Conservation (phyloP, 495 filamentous ascomycete genomes). For the Astrocystis sublimbata region DNA sequence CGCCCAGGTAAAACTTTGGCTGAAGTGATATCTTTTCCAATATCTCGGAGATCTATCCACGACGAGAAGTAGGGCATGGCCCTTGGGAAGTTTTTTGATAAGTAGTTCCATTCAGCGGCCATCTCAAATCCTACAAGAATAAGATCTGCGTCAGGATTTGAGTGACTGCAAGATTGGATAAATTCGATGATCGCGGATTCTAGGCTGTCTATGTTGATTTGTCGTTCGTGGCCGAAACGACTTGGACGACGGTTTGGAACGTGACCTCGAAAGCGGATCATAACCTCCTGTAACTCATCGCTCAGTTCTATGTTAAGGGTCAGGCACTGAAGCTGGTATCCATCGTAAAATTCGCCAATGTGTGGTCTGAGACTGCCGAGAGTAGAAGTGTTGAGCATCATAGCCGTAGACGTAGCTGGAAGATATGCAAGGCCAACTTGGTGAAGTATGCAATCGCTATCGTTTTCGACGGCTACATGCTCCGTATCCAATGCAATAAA, state of each 20-base stretch:
- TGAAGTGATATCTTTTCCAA: constrained; percentile 9
- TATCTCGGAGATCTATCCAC: constrained; percentile 14
- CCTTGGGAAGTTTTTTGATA: constrained; percentile 2
- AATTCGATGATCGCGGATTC: background rate
- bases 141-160: background rate
- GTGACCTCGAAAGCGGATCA: constrained; percentile 5
- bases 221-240: constrained; percentile 8
- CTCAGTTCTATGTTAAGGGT: background rate
- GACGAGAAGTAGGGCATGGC: constrained; percentile 8
- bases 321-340: background rate
- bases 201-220: background rate
- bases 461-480: constrained; percentile 4
- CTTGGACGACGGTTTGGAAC: constrained; percentile 5
- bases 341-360: background rate
- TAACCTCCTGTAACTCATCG: background rate
- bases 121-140: constrained; percentile 13
- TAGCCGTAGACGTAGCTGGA: background rate
- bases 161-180: background rate
- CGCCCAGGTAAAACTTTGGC: background rate
- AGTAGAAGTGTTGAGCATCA: background rate
- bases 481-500: constrained; percentile 3
- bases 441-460: constrained; percentile 7
- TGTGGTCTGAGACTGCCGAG: background rate
- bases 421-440: constrained; percentile 10
- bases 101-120: constrained; percentile 14